Base-by-base conservation (phyloP, 2,329 filamentous ascomycete genomes). In the Grosmannia huntii region DNA sequence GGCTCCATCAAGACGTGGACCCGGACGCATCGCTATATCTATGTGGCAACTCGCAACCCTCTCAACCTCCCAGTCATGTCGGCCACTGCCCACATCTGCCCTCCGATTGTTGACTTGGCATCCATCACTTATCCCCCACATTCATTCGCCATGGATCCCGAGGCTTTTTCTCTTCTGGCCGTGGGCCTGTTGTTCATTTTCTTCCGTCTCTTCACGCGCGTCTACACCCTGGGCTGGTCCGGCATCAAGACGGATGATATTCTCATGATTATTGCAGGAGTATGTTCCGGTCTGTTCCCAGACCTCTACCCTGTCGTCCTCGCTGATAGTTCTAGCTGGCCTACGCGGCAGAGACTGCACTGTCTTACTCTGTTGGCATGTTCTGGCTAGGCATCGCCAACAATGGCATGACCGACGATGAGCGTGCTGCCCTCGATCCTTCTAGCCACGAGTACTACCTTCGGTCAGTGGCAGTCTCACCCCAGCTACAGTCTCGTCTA, bases 241-340 rank as follows among this genome's bases (percentile, higher is more conserved):
- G 72, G 73, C n/a, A 74, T 85, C 58, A 72, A 75, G 62, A 70
- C 74, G 1, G 82, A 85, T 66, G 83, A 86, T 61, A 83, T 80
- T 63, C 65, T 85, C 33, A 81, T 83, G 68, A 67, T 77, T 51
- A n/a, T 81, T 21, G 80, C 76, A 5, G 73, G 73, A 60, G 78
- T 83, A 66, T 64, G 75, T 65, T 28, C 5, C 3, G 6, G 3
- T 28, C 12, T 25, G 7, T 28, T 28, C 36, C 12, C 14, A 3
- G 16, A 23, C 14, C 5, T 19, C 6, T 19, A 10, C 23, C 5
- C 14, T 27, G 2, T 9, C 41, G 19, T 5, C 16, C 46, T 28
- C 14, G 23, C 48, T 50, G 48, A 50, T 36, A 1, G 11, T 46
- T 4, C 27, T 6, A 58, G 55, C 53, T 60, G 2, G 53, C 60